Evolutionary conservation across 202 grass and related monocot genomes (phyloP), one percentile per base, ranked within the genome.

Genomic region (Zizania palustris): DNA sequence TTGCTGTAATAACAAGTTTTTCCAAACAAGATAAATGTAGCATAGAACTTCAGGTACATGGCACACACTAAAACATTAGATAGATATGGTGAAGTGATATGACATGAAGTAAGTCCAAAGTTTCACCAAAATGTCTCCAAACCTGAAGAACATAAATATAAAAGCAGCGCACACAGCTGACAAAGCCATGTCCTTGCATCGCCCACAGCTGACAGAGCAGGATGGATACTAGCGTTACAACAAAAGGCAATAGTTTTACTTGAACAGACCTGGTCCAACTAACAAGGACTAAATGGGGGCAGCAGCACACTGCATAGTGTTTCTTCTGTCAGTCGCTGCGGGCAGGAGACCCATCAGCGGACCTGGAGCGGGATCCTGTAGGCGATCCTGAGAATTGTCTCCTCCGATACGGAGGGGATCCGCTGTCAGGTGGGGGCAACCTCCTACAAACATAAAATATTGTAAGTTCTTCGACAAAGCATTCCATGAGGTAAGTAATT

Each of bases 311-410:
- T 0, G 75, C 40, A 18, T 49, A 28, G 34, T 5, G 77, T 15
- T n/a, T 22, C 22, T 18, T 42, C 53, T 35, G 21, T 89, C 76
- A 93, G 21, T 87, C 82, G 46, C 85, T 90, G 15, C 40, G 67
- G 45, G 54, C 88, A 14, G 95, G 91, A 57, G 85, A 90, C 11
- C 76, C 73, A 0, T 98, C 89, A 0, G 85, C 85, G 4, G 95
- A 95, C 72, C 95, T 93, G 7, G 95, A 98, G 33, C 87, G 87
- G 33, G 91, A 94, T 35, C 87, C 80, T 0, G 70, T 89, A 41
- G 84, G 91, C 0, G 89, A 91, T 8, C 73, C 88, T 5, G 91
- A 93, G 62, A 51, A 39, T 40, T 72, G 74, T 75, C 80, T 85
- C 74, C 91, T 83, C 15, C 16, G 34, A 45, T 42, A 72, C 2